These are phyloP conservation scores for Cyclanthera cordifolia DNA, from an alignment of 306 rosid genomes.

Conservation along the genomic window DNA sequence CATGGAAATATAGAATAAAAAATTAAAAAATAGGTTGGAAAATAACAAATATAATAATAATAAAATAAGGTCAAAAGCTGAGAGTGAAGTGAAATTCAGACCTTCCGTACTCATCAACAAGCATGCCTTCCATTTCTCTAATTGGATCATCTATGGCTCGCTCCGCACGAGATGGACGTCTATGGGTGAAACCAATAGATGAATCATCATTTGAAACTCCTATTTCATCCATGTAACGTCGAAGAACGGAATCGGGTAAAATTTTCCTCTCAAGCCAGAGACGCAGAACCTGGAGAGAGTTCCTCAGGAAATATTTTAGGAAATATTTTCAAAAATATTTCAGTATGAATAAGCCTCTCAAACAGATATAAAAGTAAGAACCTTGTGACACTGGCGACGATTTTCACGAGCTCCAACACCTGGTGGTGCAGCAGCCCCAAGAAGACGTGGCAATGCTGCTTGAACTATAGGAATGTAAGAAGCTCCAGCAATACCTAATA, in stretches of 20 bases:
- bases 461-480: conserved; percentile 89
- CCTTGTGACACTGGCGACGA: conserved; percentile 99
- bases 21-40: too few species aligned
- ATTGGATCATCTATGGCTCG: conserved; percentile 94
- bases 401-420: conserved; percentile 88
- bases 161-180: conserved; percentile 97
- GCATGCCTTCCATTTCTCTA: conserved; percentile 99
- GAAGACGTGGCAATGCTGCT: conserved; percentile 93
- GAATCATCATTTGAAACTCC: conserved; percentile 81
- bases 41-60: neutral
- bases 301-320: neutral
- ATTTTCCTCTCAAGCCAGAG: conserved; percentile 97
- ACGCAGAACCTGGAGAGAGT: conserved; percentile 60
- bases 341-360: neutral
- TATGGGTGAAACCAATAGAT: conserved; percentile 42
- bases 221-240: conserved; percentile 78
- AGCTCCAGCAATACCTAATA: conserved; percentile 91
- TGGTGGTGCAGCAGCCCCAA: conserved; percentile 96
- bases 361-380: conserved; percentile 12
- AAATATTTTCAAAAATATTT: too few species aligned
- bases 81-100: conserved; percentile 21
- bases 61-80: neutral
- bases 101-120: conserved; percentile 99
- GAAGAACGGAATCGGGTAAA: conserved; percentile 72
- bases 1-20: neutral